Conservation (phyloP, 257 asterid genomes). For the Echites panduratus region DNA sequence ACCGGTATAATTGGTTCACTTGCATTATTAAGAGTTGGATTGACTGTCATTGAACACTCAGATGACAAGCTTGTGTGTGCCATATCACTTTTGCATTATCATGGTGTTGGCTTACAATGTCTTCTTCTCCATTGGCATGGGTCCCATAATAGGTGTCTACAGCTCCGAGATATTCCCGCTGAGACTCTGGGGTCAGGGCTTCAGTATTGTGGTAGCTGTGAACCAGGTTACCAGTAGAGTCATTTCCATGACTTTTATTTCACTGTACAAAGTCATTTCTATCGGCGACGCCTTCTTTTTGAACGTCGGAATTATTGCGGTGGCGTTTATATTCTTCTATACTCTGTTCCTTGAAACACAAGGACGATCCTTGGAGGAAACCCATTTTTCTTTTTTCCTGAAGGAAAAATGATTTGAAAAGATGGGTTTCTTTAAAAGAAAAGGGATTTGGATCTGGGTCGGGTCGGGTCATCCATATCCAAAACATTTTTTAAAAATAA, state of each 20-base stretch:
- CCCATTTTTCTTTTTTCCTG: no score
- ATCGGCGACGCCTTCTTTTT: conserved; percentile 56
- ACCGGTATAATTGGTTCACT: conserved; percentile 49
- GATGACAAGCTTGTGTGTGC: conserved; percentile 37
- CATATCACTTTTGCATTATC: conserved; percentile 23
- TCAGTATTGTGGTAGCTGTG: conserved; percentile 50
- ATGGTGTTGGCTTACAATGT: conserved; percentile 42
- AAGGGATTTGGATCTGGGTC: no score
- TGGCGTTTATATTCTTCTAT: conserved; percentile 45
- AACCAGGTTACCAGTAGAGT: conserved; percentile 55
- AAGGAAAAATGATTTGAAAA: no score
- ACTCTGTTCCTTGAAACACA: conserved; percentile 53
- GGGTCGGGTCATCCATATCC: no score
- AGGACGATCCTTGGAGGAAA: conserved; percentile 58
- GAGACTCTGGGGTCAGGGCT: conserved; percentile 61
- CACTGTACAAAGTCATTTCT: conserved; percentile 26
- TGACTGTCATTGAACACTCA: conserved; percentile 32
- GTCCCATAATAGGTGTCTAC: conserved; percentile 71
- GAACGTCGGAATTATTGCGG: conserved; percentile 30
- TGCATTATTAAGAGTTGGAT: conserved; percentile 30
- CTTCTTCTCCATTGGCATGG: conserved; percentile 58
- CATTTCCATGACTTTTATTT: conserved; percentile 51
- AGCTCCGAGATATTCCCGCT: conserved; percentile 62
- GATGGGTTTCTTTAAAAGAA: no score
- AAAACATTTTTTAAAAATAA: no score